Evolutionary conservation across 192 early-diverging fungal genomes (phyloP), one percentile per base, ranked within the genome.

Genomic region (Phycomyces blakesleeanus): DNA sequence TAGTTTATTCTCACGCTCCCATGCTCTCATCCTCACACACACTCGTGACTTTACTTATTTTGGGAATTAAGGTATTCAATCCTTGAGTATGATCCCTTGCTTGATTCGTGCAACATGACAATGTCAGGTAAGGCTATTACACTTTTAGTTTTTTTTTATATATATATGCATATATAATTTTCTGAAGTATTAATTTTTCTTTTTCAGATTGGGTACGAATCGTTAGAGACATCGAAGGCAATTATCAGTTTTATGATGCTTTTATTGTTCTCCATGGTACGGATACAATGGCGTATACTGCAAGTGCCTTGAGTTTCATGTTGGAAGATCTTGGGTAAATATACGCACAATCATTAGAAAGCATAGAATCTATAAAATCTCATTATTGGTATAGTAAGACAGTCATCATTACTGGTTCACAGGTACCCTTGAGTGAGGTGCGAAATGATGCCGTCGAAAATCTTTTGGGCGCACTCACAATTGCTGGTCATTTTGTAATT

Each of bases 401-500:
- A 16, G 95, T 99, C 27, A 97, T 99, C 65, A 73, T 99, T 58
- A 99, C 93, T 4, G 97, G 97, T 10, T 97, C 94, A 18, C 97
- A 99, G 75, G 93, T 99, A 6, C 97, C 97, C 0, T 81, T 99
- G 42, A 92, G 95, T 16, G 97, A 99, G 73, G 89, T 99, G 29
- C 85, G 97, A 50, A 99, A 96, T 76, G 97, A 99, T 73, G 97
- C 94, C 0, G 87, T 97, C 11, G 97, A 99, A 56, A 99, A 99
- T 73, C 80, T 99, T 20, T 73, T 99, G 2, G 94, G 95, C 0
- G 95, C 95, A 3, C 79, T 99, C 25, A 99, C 94, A 1, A 96
- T 99, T 64, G 97, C 97, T 12, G 94, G 97, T 0, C 96, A 97
- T 63, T 98, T 93, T 86, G 90, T 95, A 26, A 96, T 98, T 66